These are phyloP conservation scores for Arthrinium puccinioides DNA, from an alignment of 2,329 filamentous ascomycete genomes.

Conservation along the genomic window DNA sequence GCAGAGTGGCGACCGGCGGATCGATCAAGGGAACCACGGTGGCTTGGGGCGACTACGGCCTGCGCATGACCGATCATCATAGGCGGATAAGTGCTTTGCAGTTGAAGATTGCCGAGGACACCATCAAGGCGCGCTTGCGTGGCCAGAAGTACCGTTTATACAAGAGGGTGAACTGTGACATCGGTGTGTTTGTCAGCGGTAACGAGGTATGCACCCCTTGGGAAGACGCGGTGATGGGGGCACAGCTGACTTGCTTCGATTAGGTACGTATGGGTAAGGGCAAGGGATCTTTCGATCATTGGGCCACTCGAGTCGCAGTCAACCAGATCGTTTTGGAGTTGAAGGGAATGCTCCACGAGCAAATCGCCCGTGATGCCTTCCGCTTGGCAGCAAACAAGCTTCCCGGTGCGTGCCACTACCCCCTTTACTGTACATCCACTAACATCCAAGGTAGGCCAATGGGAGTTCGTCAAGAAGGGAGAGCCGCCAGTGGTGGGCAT, in stretches of 20 bases:
- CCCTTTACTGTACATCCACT: not conserved
- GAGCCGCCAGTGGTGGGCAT: constrained; percentile 86
- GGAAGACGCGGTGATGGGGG: not conserved
- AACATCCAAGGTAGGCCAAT: constrained; percentile 52
- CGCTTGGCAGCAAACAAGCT: constrained; percentile 90
- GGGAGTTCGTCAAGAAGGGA: constrained; percentile 90
- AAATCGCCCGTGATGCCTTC: constrained; percentile 89
- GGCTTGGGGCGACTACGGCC: constrained; percentile 90
- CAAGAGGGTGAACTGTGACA: constrained; percentile 83
- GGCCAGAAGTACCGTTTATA: constrained; percentile 91
- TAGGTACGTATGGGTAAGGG: constrained; percentile 97
- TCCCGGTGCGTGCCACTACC: constrained; percentile 58
- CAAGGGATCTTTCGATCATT: constrained; percentile 95
- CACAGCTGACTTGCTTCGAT: not conserved
- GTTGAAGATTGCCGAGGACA: constrained; percentile 86
- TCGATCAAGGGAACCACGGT: constrained; percentile 90
- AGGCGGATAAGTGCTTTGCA: constrained; percentile 81
- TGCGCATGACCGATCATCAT: constrained; percentile 91
- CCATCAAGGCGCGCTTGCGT: constrained; percentile 80
- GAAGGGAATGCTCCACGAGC: constrained; percentile 87
- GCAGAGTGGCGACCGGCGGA: constrained; percentile 82
- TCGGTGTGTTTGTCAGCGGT: constrained; percentile 90
- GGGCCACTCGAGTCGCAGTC: constrained; percentile 83
- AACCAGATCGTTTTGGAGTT: constrained; percentile 91
- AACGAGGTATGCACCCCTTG: constrained; percentile 60